Evolutionary conservation across 495 filamentous ascomycete species (phyloP).

Genomic region (Astrocystis sublimbata): DNA sequence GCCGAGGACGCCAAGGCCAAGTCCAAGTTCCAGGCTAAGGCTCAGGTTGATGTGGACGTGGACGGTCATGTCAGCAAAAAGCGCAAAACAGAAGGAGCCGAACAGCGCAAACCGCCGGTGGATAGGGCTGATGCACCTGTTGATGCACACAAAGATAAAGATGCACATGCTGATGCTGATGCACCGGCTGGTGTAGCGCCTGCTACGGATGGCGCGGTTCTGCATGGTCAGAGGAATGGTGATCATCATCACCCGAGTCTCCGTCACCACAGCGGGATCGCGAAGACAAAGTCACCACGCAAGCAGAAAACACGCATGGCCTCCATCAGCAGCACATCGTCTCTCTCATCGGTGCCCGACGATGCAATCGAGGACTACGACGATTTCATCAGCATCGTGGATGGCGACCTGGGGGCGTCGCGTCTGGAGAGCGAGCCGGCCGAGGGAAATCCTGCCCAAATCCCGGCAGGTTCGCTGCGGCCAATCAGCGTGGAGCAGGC

Average conservation of each 20-base stretch:
- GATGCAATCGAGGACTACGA: conserved; percentile 34
- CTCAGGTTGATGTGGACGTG: conserved; percentile 18
- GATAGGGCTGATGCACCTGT: background rate
- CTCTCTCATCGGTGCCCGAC: conserved; percentile 43
- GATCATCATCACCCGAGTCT: background rate
- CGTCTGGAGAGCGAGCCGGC: conserved; percentile 19
- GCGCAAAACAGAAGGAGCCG: conserved; percentile 15
- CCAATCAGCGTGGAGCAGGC: conserved; percentile 35
- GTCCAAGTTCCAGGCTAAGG: no score
- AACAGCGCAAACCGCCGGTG: background rate
- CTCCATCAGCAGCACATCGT: conserved; percentile 42
- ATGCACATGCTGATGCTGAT: no score
- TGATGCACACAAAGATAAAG: background rate
- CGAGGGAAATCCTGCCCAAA: conserved; percentile 33
- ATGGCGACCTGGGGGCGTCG: conserved; percentile 28
- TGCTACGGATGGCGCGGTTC: background rate
- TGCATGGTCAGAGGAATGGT: background rate
- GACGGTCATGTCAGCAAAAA: conserved; percentile 40
- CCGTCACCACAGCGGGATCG: background rate
- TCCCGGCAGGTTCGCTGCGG: conserved; percentile 31
- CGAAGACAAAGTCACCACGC: conserved; percentile 23
- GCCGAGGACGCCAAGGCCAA: conserved; percentile 21
- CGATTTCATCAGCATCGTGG: conserved; percentile 26
- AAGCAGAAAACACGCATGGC: conserved; percentile 25
- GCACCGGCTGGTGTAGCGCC: background rate